phyloP scores from a whole-genome alignment of 495 filamentous ascomycete species.

The Neurospora discreta region DNA sequence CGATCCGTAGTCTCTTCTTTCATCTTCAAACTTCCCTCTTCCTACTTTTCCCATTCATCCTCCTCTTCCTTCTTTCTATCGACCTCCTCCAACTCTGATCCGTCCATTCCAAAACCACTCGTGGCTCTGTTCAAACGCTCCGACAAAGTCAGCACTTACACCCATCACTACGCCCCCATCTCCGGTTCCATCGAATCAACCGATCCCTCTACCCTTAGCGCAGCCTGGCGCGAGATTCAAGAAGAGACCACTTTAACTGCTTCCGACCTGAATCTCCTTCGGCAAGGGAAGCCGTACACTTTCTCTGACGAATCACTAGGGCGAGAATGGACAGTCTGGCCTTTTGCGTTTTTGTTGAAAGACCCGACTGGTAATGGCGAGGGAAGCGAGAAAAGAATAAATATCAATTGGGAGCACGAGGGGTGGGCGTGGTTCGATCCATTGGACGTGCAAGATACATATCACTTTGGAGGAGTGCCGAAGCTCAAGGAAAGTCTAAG shows the following conservation, averaged over 20 bases:
- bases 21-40: slow-evolving; percentile 30
- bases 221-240: slow-evolving; percentile 50
- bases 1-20: slow-evolving; percentile 46
- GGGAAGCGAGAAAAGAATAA: slow-evolving; percentile 31
- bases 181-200: slow-evolving; percentile 44
- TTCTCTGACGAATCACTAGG: slow-evolving; percentile 42
- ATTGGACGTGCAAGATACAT: slow-evolving; percentile 23
- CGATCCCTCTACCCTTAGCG: slow-evolving; percentile 38
- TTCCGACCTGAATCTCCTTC: slow-evolving; percentile 35
- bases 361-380: slow-evolving; percentile 18
- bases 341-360: slow-evolving; percentile 49
- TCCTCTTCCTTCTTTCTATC: neutral
- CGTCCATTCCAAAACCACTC: slow-evolving; percentile 10
- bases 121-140: slow-evolving; percentile 52
- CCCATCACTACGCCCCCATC: slow-evolving; percentile 47
- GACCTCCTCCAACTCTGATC: slow-evolving; percentile 2
- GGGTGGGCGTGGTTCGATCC: slow-evolving; percentile 47
- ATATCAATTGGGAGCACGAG: slow-evolving; percentile 54
- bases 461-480: slow-evolving; percentile 41
- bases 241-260: slow-evolving; percentile 50
- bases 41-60: neutral
- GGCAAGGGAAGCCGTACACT: slow-evolving; percentile 47
- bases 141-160: slow-evolving; percentile 46
- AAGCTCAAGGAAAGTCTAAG: slow-evolving; percentile 43
- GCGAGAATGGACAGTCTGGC: slow-evolving; percentile 52